Evolutionary conservation across 1,284 basidiomycete species (phyloP).

Genomic region (Wallemia hederae): DNA sequence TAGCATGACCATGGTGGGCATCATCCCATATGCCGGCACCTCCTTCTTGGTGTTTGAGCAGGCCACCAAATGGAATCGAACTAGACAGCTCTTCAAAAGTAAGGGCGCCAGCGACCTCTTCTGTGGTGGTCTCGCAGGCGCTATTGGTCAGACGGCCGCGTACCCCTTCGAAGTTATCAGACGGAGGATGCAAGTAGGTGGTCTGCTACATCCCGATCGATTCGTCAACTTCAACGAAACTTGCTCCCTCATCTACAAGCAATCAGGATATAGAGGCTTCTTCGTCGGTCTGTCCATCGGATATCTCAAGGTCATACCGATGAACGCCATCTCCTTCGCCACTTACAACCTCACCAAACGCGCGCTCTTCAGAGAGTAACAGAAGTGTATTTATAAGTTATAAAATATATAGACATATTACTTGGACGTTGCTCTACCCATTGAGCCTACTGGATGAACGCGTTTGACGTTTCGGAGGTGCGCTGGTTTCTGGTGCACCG

Average conservation of each 20-base stretch:
- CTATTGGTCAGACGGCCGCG: constrained; percentile 60
- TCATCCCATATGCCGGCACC: constrained; percentile 89
- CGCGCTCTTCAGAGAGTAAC: neutral
- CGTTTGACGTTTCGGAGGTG: neutral
- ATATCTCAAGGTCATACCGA: constrained; percentile 85
- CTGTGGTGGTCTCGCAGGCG: constrained; percentile 74
- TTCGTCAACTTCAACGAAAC: constrained; percentile 60
- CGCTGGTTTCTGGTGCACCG: neutral
- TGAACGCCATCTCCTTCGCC: constrained; percentile 23
- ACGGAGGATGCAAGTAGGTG: constrained; percentile 85
- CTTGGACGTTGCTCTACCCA: neutral
- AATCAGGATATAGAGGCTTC: constrained; percentile 57
- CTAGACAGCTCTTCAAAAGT: constrained; percentile 21
- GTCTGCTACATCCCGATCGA: constrained; percentile 35
- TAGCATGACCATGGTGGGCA: constrained; percentile 61
- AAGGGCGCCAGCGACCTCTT: constrained; percentile 25
- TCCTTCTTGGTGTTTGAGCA: constrained; percentile 50
- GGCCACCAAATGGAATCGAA: constrained; percentile 12
- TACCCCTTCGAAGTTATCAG: constrained; percentile 93
- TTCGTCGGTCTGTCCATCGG: constrained; percentile 82
- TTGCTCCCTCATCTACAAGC: constrained; percentile 32
- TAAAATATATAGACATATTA: too few relatives aligned
- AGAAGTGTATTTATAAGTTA: neutral
- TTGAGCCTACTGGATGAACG: neutral
- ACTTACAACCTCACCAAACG: neutral